Conservation (phyloP, 805 yeast species). For the Pichia eremophila region DNA sequence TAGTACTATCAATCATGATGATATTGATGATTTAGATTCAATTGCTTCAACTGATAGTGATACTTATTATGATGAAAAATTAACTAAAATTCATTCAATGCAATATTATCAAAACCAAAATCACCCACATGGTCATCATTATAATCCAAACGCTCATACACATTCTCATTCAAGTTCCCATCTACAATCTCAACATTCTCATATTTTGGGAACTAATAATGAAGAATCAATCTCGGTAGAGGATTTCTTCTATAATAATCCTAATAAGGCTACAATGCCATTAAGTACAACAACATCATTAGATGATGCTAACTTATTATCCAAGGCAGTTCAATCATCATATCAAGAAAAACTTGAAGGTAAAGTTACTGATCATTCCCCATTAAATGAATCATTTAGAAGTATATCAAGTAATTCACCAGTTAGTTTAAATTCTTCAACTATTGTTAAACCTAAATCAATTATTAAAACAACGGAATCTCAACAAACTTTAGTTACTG, state of each 20-base stretch:
- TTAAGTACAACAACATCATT: slow-evolving; percentile 11
- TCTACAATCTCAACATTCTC: background rate
- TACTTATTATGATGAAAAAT: background rate
- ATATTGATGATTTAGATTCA: slow-evolving; percentile 1
- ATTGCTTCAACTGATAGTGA: slow-evolving; percentile 2
- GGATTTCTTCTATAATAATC: slow-evolving; percentile 40
- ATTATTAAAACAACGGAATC: slow-evolving; percentile 7
- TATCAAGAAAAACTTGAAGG: background rate
- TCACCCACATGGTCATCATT: too few species aligned
- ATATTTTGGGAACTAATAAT: background rate
- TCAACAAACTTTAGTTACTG: slow-evolving; percentile 7
- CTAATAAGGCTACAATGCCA: slow-evolving; percentile 13
- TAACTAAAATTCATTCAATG: background rate
- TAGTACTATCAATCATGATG: background rate
- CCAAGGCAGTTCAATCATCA: background rate
- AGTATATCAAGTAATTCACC: background rate
- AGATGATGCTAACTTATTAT: slow-evolving; percentile 1
- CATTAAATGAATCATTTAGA: background rate
- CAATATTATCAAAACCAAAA: too few species aligned
- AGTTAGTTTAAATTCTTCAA: background rate
- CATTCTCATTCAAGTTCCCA: background rate
- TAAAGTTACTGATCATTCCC: background rate
- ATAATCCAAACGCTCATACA: background rate
- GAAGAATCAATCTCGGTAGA: slow-evolving; percentile 34
- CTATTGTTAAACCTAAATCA: slow-evolving; percentile 21